These are phyloP conservation scores for Candida sojae DNA, from an alignment of 1,139 yeast genomes.

Conservation along the genomic window DNA sequence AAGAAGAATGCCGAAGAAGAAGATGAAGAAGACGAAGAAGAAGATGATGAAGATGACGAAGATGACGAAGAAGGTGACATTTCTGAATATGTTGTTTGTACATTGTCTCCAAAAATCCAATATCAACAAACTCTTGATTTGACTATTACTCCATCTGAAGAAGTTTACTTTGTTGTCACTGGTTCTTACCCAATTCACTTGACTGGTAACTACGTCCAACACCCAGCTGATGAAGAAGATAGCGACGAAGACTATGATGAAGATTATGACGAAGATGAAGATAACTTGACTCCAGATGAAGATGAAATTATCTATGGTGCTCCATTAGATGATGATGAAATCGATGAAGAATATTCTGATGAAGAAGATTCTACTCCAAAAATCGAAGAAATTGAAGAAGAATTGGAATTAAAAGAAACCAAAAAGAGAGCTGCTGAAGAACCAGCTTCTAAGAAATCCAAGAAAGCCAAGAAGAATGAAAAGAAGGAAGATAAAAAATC, in stretches of 20 bases:
- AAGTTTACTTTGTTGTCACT: slow-evolving; percentile 88
- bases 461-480: slow-evolving; percentile 44
- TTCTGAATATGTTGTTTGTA: slow-evolving; percentile 83
- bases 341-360: slow-evolving; percentile 59
- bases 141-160: slow-evolving; percentile 91
- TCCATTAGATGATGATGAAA: slow-evolving; percentile 60
- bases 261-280: slow-evolving; percentile 67
- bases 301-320: slow-evolving; percentile 66
- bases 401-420: slow-evolving; percentile 33
- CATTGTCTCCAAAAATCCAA: slow-evolving; percentile 80
- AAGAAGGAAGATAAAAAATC: slow-evolving; percentile 51
- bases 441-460: slow-evolving; percentile 33
- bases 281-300: slow-evolving; percentile 90
- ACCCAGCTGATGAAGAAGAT: slow-evolving; percentile 80
- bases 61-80: slow-evolving; percentile 55
- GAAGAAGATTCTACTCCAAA: slow-evolving; percentile 25
- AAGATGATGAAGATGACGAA: slow-evolving; percentile 61
- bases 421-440: slow-evolving; percentile 35
- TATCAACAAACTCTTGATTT: slow-evolving; percentile 91
- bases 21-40: slow-evolving; percentile 56
- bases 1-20: slow-evolving; percentile 35
- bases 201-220: slow-evolving; percentile 93
- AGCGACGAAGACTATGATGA: slow-evolving; percentile 51
- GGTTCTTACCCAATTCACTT: slow-evolving; percentile 94
- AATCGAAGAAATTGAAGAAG: slow-evolving; percentile 38